These are phyloP conservation scores for Posidonia australis DNA, from an alignment of 106 monocot species.

Conservation along the genomic window DNA sequence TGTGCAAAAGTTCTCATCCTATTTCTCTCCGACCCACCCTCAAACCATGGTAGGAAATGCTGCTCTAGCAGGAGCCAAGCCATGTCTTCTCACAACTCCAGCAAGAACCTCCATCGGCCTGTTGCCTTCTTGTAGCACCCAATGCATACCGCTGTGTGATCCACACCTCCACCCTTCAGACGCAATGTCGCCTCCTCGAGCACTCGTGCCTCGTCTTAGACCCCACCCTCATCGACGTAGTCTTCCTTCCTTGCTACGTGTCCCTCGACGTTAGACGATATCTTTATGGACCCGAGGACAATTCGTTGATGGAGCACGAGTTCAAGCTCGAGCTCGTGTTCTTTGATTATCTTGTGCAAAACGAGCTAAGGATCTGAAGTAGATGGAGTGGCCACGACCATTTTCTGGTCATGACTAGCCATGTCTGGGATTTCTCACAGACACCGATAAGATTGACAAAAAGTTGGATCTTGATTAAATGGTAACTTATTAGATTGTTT, in stretches of 20 bases:
- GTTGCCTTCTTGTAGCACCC: too few relatives aligned
- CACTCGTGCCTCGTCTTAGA: slow-evolving; percentile 55
- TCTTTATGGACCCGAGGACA: slow-evolving; percentile 22
- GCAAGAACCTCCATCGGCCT: too few relatives aligned
- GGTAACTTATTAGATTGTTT: too few relatives aligned
- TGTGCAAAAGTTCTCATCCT: too few relatives aligned
- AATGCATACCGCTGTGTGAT: too few relatives aligned
- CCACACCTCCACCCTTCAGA: too few relatives aligned
- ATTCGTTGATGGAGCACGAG: slow-evolving; percentile 49
- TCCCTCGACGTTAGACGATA: slow-evolving; percentile 19
- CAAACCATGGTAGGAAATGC: too few relatives aligned
- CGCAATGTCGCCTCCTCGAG: slow-evolving; percentile 63
- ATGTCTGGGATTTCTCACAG: slow-evolving; percentile 80
- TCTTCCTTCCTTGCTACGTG: slow-evolving; percentile 68
- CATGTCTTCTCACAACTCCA: too few relatives aligned
- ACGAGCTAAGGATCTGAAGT: slow-evolving; percentile 26
- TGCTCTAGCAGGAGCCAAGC: too few relatives aligned
- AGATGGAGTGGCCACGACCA: slow-evolving; percentile 48
- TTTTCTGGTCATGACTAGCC: slow-evolving; percentile 55
- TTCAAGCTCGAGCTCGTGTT: slow-evolving; percentile 37
- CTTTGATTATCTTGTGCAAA: slow-evolving; percentile 21
- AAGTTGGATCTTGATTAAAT: too few relatives aligned
- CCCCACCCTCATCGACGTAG: slow-evolving; percentile 43
- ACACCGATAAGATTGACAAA: slow-evolving; percentile 2
- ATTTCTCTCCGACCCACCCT: too few relatives aligned